Percentiles rank a stretch among this genome's conserved stretches.
These are phyloP conservation scores for Omphalotus olearius DNA, from an alignment of 1,284 basidiomycete genomes.

Conservation along the genomic window DNA sequence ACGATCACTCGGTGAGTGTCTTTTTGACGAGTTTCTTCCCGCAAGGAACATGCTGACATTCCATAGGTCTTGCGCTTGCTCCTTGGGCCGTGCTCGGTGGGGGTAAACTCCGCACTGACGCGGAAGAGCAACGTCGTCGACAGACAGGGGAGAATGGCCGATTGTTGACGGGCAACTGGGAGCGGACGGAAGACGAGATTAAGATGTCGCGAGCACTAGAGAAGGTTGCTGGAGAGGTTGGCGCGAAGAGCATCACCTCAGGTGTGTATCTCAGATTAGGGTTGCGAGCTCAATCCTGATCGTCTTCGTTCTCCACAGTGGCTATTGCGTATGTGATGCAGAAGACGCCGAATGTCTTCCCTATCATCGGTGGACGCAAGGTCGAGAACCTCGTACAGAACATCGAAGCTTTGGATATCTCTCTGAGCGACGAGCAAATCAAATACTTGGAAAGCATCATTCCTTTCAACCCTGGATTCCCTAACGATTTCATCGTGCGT, in stretches of 20 bases:
- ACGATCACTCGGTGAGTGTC: constrained; percentile 34
- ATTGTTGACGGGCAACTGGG: constrained; percentile 20
- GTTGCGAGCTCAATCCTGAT: background rate
- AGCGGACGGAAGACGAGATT: constrained; percentile 23
- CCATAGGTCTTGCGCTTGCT: constrained; percentile 23
- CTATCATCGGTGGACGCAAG: constrained; percentile 11
- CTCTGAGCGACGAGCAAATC: constrained; percentile 6
- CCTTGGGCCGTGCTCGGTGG: constrained; percentile 29
- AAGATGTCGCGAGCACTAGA: constrained; percentile 8
- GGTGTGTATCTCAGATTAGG: constrained; percentile 24
- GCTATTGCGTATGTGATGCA: constrained; percentile 21
- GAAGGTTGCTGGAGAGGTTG: constrained; percentile 8
- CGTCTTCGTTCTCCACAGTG: constrained; percentile 15
- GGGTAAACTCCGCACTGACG: constrained; percentile 31
- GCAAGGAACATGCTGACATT: background rate
- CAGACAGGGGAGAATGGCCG: constrained; percentile 27
- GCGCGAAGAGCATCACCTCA: constrained; percentile 27
- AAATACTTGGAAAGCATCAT: constrained; percentile 8
- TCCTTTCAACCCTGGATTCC: constrained; percentile 19
- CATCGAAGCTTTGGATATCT: constrained; percentile 10
- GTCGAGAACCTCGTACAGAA: constrained; percentile 10
- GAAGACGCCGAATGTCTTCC: constrained; percentile 13
- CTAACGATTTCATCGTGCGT: constrained; percentile 16
- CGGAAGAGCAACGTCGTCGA: constrained; percentile 25
- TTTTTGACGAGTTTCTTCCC: background rate